phyloP scores from a whole-genome alignment of 1,284 basidiomycete genomes.

The Ustilago shanxiensis region DNA sequence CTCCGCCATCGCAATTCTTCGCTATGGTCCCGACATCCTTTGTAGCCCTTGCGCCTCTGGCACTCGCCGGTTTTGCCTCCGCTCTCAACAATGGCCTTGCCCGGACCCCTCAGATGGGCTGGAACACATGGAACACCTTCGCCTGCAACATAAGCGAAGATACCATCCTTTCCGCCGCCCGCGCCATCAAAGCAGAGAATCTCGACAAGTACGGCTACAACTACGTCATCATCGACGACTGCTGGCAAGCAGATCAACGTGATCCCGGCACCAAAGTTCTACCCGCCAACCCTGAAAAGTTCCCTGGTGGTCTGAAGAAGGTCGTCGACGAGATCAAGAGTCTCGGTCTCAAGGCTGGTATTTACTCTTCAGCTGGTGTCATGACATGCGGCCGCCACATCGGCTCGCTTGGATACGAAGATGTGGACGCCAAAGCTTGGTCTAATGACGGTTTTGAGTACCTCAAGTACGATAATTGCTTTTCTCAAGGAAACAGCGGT shows the following conservation, averaged over 20 bases:
- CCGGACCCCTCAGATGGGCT: conserved; percentile 42
- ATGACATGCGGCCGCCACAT: conserved; percentile 67
- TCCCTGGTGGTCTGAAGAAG: conserved; percentile 73
- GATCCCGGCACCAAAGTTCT: conserved; percentile 72
- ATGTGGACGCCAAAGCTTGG: conserved; percentile 72
- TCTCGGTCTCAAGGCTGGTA: conserved; percentile 74
- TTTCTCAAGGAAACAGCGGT: conserved; percentile 54
- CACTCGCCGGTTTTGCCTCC: conserved; percentile 12
- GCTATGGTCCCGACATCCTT: conserved; percentile 17
- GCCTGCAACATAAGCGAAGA: conserved; percentile 64
- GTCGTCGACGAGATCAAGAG: conserved; percentile 72
- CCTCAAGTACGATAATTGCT: conserved; percentile 72
- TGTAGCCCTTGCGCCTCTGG: conserved; percentile 18
- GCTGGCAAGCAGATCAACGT: conserved; percentile 70
- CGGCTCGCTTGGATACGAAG: conserved; percentile 74
- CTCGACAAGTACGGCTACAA: conserved; percentile 49
- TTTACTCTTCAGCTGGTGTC: conserved; percentile 74
- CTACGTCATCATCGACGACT: conserved; percentile 63
- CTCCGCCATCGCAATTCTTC: neutral
- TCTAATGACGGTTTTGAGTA: conserved; percentile 37
- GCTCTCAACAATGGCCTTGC: conserved; percentile 35
- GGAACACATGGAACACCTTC: conserved; percentile 67
- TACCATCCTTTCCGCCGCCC: conserved; percentile 63
- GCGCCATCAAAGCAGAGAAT: conserved; percentile 68
- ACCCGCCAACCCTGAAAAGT: conserved; percentile 71